These are phyloP conservation scores for Nicotiana tomentosiformis DNA, from an alignment of 257 asterid genomes.

Conservation along the genomic window DNA sequence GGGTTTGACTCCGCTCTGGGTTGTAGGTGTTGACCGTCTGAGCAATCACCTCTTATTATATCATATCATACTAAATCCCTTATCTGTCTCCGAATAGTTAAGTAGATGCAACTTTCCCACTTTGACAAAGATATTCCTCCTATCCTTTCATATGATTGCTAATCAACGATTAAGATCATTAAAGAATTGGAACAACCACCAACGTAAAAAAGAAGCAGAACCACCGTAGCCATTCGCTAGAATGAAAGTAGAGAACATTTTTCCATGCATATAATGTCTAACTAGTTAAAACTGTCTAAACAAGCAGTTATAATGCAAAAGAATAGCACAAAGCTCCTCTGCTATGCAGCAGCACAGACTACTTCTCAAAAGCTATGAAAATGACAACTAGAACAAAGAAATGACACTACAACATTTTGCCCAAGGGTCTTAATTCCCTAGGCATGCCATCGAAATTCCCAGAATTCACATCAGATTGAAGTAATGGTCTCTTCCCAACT, in stretches of 20 bases:
- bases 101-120: too few relatives aligned
- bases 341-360: background rate
- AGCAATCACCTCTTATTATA: too few relatives aligned
- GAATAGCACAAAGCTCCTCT: background rate
- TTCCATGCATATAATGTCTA: background rate
- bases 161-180: too few relatives aligned
- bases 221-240: background rate
- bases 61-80: too few relatives aligned
- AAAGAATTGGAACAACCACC: background rate
- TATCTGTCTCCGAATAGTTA: too few relatives aligned
- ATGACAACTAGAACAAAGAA: background rate
- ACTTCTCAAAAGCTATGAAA: background rate
- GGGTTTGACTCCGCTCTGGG: too few relatives aligned
- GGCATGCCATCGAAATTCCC: slow-evolving; percentile 78
- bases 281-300: background rate
- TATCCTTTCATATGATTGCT: too few relatives aligned
- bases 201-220: background rate
- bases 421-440: slow-evolving; percentile 69
- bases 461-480: slow-evolving; percentile 68
- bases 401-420: slow-evolving; percentile 48
- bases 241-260: background rate
- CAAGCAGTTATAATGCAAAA: background rate
- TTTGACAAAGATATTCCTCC: too few relatives aligned
- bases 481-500: slow-evolving; percentile 60
- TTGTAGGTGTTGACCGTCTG: too few relatives aligned